Evolutionary conservation across 228 moss, liverwort and hornwort species (phyloP).

Genomic region (Sphagnum fallax): DNA sequence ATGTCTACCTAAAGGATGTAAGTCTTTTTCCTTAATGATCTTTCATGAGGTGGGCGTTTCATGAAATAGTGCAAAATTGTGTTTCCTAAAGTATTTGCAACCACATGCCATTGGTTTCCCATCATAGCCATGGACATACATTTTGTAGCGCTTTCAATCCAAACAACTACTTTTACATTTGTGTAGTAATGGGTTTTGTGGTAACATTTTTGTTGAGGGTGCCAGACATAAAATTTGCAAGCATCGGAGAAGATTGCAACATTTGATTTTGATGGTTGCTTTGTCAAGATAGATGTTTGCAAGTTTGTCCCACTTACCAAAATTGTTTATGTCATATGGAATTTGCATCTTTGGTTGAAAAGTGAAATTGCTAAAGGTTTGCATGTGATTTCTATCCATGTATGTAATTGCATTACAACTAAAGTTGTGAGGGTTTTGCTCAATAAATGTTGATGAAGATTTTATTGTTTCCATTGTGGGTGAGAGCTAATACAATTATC

Average conservation of each 20-base stretch:
- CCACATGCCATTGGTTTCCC: neutral
- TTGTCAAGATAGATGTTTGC: conserved; percentile 63
- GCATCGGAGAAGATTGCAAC: conserved; percentile 88
- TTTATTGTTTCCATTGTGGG: conserved; percentile 1
- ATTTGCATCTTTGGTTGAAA: no score
- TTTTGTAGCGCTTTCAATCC: neutral
- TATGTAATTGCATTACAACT: no score
- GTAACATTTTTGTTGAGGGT: conserved; percentile 5
- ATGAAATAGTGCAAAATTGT: neutral
- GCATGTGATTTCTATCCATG: no score
- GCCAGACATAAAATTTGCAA: conserved; percentile 48
- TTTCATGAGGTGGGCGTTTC: conserved; percentile 38
- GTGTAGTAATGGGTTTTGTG: neutral
- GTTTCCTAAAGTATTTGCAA: neutral
- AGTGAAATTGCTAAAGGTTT: no score
- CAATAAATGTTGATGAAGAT: no score
- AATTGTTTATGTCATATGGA: neutral
- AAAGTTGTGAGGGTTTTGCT: no score
- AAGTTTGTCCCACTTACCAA: conserved; percentile 30
- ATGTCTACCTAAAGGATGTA: conserved; percentile 68
- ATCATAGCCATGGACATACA: neutral
- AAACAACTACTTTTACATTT: neutral
- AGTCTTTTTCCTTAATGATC: conserved; percentile 66
- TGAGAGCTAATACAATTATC: neutral
- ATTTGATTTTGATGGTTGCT: conserved; percentile 94